phyloP scores from a whole-genome alignment of 2,329 filamentous ascomycete genomes.

The Sclerotinia sclerotiorum region DNA sequence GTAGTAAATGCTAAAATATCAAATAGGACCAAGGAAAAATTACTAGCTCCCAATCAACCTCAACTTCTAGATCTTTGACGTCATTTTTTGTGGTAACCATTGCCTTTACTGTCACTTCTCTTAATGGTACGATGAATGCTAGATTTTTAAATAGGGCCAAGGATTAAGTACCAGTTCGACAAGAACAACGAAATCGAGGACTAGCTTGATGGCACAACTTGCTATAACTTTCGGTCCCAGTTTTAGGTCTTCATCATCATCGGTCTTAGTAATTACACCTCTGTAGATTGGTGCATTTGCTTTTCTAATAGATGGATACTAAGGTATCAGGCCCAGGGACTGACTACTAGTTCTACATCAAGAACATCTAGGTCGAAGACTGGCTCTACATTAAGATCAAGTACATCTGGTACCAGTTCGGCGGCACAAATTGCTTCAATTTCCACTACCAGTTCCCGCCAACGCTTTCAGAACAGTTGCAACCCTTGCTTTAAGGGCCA shows the following conservation, averaged over 20 bases:
- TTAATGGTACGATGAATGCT: too few species aligned
- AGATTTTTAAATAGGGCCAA: too few species aligned
- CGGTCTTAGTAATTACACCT: background rate
- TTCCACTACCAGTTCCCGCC: background rate
- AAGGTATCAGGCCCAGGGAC: background rate
- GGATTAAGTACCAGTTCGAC: background rate
- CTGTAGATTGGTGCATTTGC: too few species aligned
- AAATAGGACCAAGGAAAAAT: background rate
- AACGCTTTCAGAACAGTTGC: background rate
- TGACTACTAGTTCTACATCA: background rate
- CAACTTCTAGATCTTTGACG: too few species aligned
- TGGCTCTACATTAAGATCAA: background rate
- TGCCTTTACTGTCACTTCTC: too few species aligned
- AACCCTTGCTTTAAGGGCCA: background rate
- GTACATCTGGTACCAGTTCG: background rate
- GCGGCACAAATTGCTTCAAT: background rate
- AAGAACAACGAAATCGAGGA: background rate
- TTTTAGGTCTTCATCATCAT: slow-evolving; percentile 5
- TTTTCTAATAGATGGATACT: background rate
- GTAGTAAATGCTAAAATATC: background rate
- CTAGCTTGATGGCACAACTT: background rate
- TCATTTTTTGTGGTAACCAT: too few species aligned
- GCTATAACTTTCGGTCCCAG: background rate
- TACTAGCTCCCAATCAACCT: too few species aligned
- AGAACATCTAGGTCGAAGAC: background rate